These are phyloP conservation scores for Mucor mucedo DNA, from an alignment of 371 early-diverging fungal species.

Conservation along the genomic window DNA sequence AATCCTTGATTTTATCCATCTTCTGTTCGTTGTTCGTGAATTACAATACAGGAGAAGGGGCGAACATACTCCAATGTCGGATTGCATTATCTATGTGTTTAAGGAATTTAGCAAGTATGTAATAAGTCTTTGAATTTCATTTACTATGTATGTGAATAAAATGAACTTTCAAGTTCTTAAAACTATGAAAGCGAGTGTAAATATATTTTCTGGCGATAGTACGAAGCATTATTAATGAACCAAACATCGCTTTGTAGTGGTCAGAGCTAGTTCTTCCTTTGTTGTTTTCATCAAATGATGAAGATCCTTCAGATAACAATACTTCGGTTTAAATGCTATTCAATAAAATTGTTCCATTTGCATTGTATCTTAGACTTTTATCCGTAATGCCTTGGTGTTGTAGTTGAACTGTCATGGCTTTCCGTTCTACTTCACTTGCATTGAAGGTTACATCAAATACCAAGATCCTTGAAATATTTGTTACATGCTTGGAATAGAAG, in stretches of 20 bases:
- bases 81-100: constrained; percentile 9
- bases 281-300: constrained; percentile 19
- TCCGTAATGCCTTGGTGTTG: constrained; percentile 16
- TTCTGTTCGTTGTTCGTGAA: constrained; percentile 22
- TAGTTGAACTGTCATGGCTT: constrained; percentile 20
- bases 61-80: constrained; percentile 20
- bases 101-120: constrained; percentile 14
- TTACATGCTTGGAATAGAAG: constrained; percentile 17
- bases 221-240: constrained; percentile 12
- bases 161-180: constrained; percentile 18
- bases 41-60: constrained; percentile 14
- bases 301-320: constrained; percentile 24
- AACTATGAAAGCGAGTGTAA: constrained; percentile 21
- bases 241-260: constrained; percentile 28
- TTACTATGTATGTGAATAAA: constrained; percentile 16
- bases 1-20: constrained; percentile 10
- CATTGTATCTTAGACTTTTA: constrained; percentile 16
- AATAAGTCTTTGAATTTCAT: constrained; percentile 16
- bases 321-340: constrained; percentile 11
- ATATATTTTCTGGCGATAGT: constrained; percentile 12
- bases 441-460: neutral
- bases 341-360: constrained; percentile 5
- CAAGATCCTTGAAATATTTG: constrained; percentile 14
- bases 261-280: constrained; percentile 19
- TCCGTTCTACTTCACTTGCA: constrained; percentile 17